Base-by-base conservation (phyloP, 345 rosid genomes). In the Populus davidiana region DNA sequence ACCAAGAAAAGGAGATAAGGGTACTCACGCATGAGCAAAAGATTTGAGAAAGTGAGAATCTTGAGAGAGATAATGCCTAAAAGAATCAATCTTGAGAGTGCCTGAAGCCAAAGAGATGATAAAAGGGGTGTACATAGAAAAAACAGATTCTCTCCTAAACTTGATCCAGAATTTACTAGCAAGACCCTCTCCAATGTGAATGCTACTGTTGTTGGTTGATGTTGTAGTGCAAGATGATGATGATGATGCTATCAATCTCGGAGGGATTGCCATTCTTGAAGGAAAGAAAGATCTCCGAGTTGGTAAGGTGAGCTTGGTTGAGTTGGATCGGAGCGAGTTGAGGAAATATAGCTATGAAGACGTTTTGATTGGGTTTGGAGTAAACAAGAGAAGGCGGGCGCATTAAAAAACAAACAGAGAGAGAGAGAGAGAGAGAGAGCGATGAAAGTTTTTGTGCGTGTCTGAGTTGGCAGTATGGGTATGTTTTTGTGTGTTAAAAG, bases 41-140 rank as follows among this genome's bases (percentile, higher is more conserved):
- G 99, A 90, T 78, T 91, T 94, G 43, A 96, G 97, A 86, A 92
- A 96, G 81, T 90, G 87, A 75, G 81, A 88, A 79, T 94, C 98
- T 77, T 96, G 99, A 1, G 97, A 86, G 71, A 94, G 86, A 80
- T 89, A 96, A 74, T 89, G 89, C 73, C 92, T 84, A 82, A 94
- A 96, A 21, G 86, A n/a, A 2, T 91, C 92, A 78, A 89, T 79
- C 84, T 88, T 77, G 73, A 96, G 98, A 76, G 84, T 81, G 7
- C 98, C 99, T 73, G 98, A 86, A 38, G 95, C 98, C 79, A 96
- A 85, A 81, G 76, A 84, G 77, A 94, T 81, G 14, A 90, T 79
- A 70, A 94, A 94, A 47, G 99, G 97, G 52, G 90, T 86, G 83
- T 91, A 94, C 80, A 88, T 80, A 21, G 98, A 87, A 78, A 92